Evolutionary conservation across 2,329 filamentous ascomycete genomes (phyloP).

Genomic region (Penicillium sp.): DNA sequence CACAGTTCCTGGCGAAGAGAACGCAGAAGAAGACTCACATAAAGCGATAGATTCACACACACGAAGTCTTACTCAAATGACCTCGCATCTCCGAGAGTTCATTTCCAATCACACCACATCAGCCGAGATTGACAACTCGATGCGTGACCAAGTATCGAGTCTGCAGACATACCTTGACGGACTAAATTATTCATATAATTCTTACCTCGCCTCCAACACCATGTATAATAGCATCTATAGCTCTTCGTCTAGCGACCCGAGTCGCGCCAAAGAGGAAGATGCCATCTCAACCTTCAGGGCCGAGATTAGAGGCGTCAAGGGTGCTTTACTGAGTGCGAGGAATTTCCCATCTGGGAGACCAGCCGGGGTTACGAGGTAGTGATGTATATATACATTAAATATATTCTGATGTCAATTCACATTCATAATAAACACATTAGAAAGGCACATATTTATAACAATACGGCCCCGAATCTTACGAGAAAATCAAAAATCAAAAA

Average conservation of each 20-base stretch:
- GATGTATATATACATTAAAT: background rate
- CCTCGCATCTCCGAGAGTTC: conserved; percentile 49
- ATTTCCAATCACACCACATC: conserved; percentile 34
- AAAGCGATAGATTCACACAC: conserved; percentile 25
- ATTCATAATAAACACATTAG: background rate
- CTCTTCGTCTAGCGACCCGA: conserved; percentile 5
- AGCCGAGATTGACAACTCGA: conserved; percentile 26
- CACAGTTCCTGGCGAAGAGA: background rate
- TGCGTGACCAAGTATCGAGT: conserved; percentile 35
- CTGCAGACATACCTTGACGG: conserved; percentile 52
- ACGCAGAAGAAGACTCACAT: conserved; percentile 13
- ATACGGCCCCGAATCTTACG: background rate
- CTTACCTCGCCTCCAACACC: conserved; percentile 23
- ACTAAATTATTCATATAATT: conserved; percentile 33
- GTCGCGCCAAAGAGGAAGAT: conserved; percentile 44
- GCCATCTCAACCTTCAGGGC: conserved; percentile 56
- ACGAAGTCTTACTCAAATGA: conserved; percentile 50
- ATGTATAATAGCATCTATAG: conserved; percentile 34
- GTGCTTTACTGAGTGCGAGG: conserved; percentile 58
- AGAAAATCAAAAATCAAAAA: background rate
- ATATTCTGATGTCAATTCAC: too few species aligned
- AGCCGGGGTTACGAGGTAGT: conserved; percentile 8
- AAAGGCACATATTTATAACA: background rate
- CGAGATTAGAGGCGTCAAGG: conserved; percentile 61
- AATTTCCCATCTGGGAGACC: conserved; percentile 50